These are phyloP conservation scores for Plectosphaerella plurivora DNA, from an alignment of 2,329 filamentous ascomycete genomes.

Conservation along the genomic window DNA sequence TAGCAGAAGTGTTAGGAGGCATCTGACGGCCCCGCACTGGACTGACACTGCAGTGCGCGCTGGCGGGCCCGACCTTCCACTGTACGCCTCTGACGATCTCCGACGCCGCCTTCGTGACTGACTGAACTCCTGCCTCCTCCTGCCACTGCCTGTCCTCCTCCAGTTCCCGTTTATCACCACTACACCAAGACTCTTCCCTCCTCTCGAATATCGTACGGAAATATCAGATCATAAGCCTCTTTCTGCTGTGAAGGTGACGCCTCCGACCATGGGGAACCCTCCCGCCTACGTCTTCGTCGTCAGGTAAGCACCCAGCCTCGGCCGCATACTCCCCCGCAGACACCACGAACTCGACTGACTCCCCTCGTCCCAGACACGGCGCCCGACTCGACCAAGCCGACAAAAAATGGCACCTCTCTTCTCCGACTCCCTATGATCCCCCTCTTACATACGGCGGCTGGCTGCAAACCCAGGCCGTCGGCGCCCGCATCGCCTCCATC, in stretches of 20 bases:
- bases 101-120: slow-evolving; percentile 6
- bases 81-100: not conserved
- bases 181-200: too few species aligned
- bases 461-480: slow-evolving; percentile 78
- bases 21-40: too few species aligned
- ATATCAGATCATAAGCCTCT: too few species aligned
- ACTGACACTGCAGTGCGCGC: too few species aligned
- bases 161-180: not conserved
- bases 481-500: slow-evolving; percentile 76
- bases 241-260: too few species aligned
- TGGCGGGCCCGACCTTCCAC: too few species aligned
- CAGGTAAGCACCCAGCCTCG: slow-evolving; percentile 24
- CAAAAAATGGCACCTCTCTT: slow-evolving; percentile 90
- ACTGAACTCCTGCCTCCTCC: not conserved
- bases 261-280: slow-evolving; percentile 30
- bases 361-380: slow-evolving; percentile 62
- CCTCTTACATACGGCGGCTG: slow-evolving; percentile 93
- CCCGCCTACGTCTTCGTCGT: slow-evolving; percentile 40
- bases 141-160: not conserved
- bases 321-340: not conserved
- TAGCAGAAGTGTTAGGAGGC: too few species aligned
- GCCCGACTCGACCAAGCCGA: slow-evolving; percentile 91
- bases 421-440: slow-evolving; percentile 90
- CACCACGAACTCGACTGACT: not conserved
- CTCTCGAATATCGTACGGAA: too few species aligned